Evolutionary conservation across 495 filamentous ascomycete genomes (phyloP).

Genomic region (Xylaria bambusicola): DNA sequence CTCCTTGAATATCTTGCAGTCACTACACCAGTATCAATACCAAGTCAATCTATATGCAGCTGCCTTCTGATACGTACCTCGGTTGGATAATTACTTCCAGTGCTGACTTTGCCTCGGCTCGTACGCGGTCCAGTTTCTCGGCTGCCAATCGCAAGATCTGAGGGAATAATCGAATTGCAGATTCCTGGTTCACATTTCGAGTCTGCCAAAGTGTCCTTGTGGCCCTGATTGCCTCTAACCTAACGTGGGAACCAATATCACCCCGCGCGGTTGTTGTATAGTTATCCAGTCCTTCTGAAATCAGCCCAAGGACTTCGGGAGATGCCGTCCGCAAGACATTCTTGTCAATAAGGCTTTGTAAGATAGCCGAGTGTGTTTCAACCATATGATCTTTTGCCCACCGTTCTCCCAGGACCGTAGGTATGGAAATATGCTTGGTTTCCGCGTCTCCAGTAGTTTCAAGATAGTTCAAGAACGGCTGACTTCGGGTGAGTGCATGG

Average conservation of each 20-base stretch:
- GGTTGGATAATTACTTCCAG: conserved; percentile 38
- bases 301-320: conserved; percentile 39
- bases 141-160: conserved; percentile 68
- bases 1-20: conserved; percentile 27
- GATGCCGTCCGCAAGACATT: conserved; percentile 38
- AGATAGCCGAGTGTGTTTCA: conserved; percentile 60
- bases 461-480: conserved; percentile 3
- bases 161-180: conserved; percentile 38
- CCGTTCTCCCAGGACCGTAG: conserved; percentile 32
- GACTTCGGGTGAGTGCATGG: conserved; percentile 40
- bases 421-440: conserved; percentile 12
- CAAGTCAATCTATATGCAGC: background rate
- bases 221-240: conserved; percentile 74
- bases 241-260: conserved; percentile 82
- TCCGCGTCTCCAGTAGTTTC: background rate
- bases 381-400: conserved; percentile 51
- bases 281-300: conserved; percentile 68
- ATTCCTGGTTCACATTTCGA: conserved; percentile 19
- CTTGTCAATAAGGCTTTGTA: conserved; percentile 58
- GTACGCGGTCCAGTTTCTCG: conserved; percentile 88
- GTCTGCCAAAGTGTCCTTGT: conserved; percentile 47
- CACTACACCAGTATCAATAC: conserved; percentile 25
- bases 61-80: conserved; percentile 29
- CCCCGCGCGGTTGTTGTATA: conserved; percentile 86
- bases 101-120: conserved; percentile 62